These are phyloP conservation scores for Hypoxylon sp. DNA, from an alignment of 2,329 filamentous ascomycete genomes.

Conservation along the genomic window DNA sequence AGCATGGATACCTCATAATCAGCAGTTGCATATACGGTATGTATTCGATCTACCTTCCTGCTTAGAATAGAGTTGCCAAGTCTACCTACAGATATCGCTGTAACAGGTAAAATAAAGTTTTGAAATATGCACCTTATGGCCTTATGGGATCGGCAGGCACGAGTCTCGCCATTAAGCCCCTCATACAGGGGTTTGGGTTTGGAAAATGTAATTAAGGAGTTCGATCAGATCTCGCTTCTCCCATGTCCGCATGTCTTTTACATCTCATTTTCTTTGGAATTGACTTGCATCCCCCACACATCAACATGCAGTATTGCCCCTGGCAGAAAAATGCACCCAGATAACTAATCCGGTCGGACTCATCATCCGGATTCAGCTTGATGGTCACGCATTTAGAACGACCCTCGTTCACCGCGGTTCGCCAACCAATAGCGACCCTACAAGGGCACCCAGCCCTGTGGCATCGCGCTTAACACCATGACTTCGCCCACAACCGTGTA, in stretches of 20 bases:
- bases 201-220: conserved; percentile 35
- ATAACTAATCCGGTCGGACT: conserved; percentile 20
- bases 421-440: conserved; percentile 35
- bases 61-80: background rate
- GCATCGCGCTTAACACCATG: conserved; percentile 38
- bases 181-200: conserved; percentile 8
- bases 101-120: background rate
- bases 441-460: conserved; percentile 18
- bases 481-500: conserved; percentile 24
- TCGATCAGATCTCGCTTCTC: conserved; percentile 29
- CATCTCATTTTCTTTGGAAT: conserved; percentile 10
- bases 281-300: conserved; percentile 40
- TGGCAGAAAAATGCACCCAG: conserved; percentile 10
- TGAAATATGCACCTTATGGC: background rate
- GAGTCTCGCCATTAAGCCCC: background rate
- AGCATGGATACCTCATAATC: conserved; percentile 6
- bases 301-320: conserved; percentile 21
- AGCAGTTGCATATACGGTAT: conserved; percentile 11
- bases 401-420: conserved; percentile 35
- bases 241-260: conserved; percentile 17
- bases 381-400: conserved; percentile 16
- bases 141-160: conserved; percentile 4
- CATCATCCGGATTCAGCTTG: conserved; percentile 10
- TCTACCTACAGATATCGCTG: background rate
- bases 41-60: background rate